These are phyloP conservation scores for Backusella mclennaniae DNA, from an alignment of 192 early-diverging fungal species.

Conservation along the genomic window DNA sequence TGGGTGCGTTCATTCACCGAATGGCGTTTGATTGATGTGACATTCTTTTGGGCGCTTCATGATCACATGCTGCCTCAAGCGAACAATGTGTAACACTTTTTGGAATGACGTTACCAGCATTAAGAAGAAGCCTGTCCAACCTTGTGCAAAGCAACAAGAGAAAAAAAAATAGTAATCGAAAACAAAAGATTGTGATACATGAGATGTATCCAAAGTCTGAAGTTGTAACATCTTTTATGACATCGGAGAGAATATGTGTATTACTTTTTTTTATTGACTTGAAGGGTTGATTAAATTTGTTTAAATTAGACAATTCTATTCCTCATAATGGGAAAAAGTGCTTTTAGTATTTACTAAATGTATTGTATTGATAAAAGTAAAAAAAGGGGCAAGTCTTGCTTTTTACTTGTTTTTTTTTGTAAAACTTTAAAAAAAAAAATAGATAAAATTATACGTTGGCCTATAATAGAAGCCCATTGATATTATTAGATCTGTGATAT, in stretches of 20 bases:
- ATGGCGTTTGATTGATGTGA: conserved; percentile 10
- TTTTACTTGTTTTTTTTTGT: not conserved
- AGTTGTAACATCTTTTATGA: not conserved
- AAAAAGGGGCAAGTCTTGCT: not conserved
- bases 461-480: not conserved
- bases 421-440: not conserved
- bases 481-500: not conserved
- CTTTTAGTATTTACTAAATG: not conserved
- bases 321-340: not conserved
- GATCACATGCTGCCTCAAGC: not conserved
- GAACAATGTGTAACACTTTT: not conserved
- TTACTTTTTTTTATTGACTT: not conserved
- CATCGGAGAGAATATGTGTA: not conserved
- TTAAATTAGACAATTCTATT: not conserved
- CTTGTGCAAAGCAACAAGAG: not conserved
- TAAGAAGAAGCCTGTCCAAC: not conserved
- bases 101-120: not conserved
- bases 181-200: not conserved
- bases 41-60: conserved; percentile 6
- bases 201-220: not conserved
- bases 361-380: not conserved
- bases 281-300: not conserved
- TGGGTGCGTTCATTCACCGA: not conserved
- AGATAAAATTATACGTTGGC: not conserved
- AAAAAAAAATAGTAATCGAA: not conserved